Conservation (phyloP, 164 flowering plant genomes). For the Macadamia integrifolia region DNA sequence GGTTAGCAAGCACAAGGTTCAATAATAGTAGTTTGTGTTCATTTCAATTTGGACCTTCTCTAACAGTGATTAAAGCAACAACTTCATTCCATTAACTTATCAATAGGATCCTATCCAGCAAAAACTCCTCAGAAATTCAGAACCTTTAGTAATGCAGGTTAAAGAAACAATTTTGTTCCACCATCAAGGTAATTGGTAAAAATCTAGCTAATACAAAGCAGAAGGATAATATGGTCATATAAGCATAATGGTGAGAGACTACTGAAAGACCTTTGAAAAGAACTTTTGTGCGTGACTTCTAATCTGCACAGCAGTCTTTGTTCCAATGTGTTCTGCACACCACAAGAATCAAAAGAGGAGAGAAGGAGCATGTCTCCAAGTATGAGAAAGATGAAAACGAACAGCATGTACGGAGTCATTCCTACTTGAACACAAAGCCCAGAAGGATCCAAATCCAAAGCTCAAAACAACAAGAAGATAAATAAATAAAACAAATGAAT, state of each 20-base stretch:
- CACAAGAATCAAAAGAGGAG: constrained; percentile 18
- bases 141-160: neutral
- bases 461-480: neutral
- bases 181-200: neutral
- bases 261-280: constrained; percentile 83
- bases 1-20: too few species aligned
- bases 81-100: too few species aligned
- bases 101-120: too few species aligned
- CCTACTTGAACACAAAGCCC: constrained; percentile 65
- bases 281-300: constrained; percentile 99
- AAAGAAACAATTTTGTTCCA: neutral
- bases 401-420: constrained; percentile 28
- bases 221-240: neutral
- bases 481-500: neutral
- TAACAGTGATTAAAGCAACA: too few species aligned
- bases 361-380: constrained; percentile 19
- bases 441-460: neutral
- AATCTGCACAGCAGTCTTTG: constrained; percentile 91
- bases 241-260: constrained; percentile 30
- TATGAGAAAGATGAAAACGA: constrained; percentile 17
- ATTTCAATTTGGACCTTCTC: too few species aligned
- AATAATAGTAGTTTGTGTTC: too few species aligned
- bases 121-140: too few species aligned
- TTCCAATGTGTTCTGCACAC: constrained; percentile 65
- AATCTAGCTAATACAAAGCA: neutral